Evolutionary conservation across 2,329 filamentous ascomycete genomes (phyloP).

Genomic region (Colletotrichum sp.): DNA sequence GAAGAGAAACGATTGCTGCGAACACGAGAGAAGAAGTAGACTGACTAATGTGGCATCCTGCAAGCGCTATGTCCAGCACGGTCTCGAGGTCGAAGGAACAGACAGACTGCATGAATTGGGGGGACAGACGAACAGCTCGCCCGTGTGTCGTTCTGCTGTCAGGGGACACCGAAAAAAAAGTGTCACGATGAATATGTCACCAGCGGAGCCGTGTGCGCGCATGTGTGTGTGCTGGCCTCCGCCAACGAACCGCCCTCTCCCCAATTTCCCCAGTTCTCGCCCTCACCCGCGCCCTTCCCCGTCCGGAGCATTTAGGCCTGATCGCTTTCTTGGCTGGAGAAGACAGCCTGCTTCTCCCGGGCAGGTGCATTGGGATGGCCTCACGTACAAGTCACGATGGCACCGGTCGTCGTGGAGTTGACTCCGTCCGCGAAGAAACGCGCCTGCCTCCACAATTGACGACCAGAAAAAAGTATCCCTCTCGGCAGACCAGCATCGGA

Average conservation of each 20-base stretch:
- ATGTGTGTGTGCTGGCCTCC: not conserved
- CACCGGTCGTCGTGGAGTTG: not conserved
- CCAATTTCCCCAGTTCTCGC: not conserved
- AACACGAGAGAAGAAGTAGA: not conserved
- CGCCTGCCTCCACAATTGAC: not conserved
- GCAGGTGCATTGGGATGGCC: not conserved
- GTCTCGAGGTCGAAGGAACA: not conserved
- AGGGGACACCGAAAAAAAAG: not conserved
- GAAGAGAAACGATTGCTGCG: not conserved
- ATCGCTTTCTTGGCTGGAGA: not conserved
- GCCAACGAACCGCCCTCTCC: not conserved
- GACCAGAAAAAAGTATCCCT: not conserved
- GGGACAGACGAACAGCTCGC: not conserved
- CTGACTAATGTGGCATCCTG: not conserved
- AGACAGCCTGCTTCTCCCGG: not conserved
- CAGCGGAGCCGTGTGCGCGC: not conserved
- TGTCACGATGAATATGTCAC: constrained; percentile 4
- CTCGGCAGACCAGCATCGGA: not conserved
- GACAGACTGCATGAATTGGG: not conserved
- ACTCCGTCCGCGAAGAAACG: not conserved
- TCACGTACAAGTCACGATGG: not conserved
- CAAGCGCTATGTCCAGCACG: not conserved
- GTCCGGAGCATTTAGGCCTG: not conserved
- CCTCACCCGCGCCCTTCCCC: not conserved
- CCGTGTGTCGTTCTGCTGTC: not conserved